Base-by-base conservation (phyloP, 2,329 filamentous ascomycete species). In the Massarina eburnea region DNA sequence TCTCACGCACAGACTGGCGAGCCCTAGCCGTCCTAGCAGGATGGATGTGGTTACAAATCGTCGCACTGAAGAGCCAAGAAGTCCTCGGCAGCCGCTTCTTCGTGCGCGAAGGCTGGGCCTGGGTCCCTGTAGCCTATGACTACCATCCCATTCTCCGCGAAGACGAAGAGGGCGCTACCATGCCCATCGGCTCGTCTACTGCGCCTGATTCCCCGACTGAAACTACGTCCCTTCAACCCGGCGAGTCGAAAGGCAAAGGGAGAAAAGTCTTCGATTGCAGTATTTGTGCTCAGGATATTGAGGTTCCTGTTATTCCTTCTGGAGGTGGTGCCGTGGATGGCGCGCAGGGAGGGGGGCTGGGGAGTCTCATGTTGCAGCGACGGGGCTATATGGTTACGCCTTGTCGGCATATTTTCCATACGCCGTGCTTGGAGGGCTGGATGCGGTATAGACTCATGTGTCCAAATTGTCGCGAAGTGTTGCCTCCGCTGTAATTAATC, bases 311-410 rank as follows among this genome's bases (percentile, higher is more conserved):
- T 18, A 73, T 96, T 24, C 78, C 79, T 40, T 77, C 80, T 15
- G 73, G 72, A 1, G 52, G 52, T 6, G 55, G 52, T 22, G 56
- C n/a, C n/a, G 52, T n/a, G 27, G 27, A 14, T 5, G 12, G 27
- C 9, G n/a, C 45, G 39, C 15, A 46, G 46, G 18, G 60, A 65
- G 58, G 63, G 68, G 71, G 74, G 38, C 67, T 74, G 33, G 72
- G 71, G 4, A 70, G 57, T 0, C 85, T 85, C 22, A 81, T 96
- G 44, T 77, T 97, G 56, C 88, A 88, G 24, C 78, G 92, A 49
- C 81, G 91, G 39, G 79, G 82, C 58, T 97, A 97, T 72, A 99
- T 99, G 94, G 89, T 97, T 18, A 99, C 94, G 46, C 94, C 94
- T 38, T 99, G 94, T 70, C 78, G 91, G 44, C 94, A 99, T 73